Percentiles rank a stretch among this genome's conserved stretches.
Conservation (phyloP, 352 stramenopile genomes). For the Phytophthora ohioensis region DNA sequence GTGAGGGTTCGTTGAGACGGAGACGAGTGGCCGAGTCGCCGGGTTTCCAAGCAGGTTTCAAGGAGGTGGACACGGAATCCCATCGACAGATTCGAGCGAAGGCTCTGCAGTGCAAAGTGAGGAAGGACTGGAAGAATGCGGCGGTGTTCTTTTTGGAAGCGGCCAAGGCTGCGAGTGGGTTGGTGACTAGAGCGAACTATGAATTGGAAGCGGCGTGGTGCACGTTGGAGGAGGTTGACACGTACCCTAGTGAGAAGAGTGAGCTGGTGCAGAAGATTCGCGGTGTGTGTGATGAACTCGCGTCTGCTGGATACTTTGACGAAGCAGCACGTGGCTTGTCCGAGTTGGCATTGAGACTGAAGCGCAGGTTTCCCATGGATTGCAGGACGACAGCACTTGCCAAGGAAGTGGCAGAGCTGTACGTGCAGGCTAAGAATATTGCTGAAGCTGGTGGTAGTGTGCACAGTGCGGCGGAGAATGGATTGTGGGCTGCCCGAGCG, state of each 20-base stretch:
- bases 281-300: constrained; percentile 65
- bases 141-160: constrained; percentile 62
- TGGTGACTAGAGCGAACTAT: constrained; percentile 60
- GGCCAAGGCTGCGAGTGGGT: constrained; percentile 42
- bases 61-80: constrained; percentile 37
- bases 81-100: constrained; percentile 65
- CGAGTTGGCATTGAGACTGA: constrained; percentile 67
- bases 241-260: constrained; percentile 49
- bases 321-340: constrained; percentile 68
- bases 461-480: constrained; percentile 60
- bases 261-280: constrained; percentile 54
- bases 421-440: constrained; percentile 62
- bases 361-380: constrained; percentile 68
- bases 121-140: constrained; percentile 75
- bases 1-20: constrained; percentile 22
- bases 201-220: constrained; percentile 75
- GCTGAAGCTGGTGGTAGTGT: constrained; percentile 63
- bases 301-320: constrained; percentile 69
- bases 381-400: constrained; percentile 45
- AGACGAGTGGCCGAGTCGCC: constrained; percentile 16
- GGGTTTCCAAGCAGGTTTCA: constrained; percentile 11
- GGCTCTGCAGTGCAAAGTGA: constrained; percentile 74
- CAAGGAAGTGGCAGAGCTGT: constrained; percentile 56
- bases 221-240: constrained; percentile 59
- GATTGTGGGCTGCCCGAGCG: constrained; percentile 52